These are phyloP conservation scores for Rhynchosporium secalis DNA, from an alignment of 2,329 filamentous ascomycete species.

Conservation along the genomic window DNA sequence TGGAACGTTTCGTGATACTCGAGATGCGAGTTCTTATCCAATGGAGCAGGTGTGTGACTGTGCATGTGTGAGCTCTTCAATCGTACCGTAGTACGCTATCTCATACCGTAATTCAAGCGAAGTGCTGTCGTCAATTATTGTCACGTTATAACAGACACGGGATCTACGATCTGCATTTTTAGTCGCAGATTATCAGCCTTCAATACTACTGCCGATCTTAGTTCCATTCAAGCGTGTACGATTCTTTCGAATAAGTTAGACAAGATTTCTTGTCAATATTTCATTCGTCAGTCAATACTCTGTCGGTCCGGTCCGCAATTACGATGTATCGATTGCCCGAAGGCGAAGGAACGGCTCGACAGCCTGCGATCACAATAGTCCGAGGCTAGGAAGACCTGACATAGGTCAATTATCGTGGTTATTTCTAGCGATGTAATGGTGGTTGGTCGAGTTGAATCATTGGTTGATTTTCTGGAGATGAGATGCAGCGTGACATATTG, in stretches of 20 bases:
- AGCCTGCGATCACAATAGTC: neutral
- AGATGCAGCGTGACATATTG: constrained; percentile 1
- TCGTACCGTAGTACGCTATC: neutral
- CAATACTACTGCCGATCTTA: neutral
- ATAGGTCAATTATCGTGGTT: neutral
- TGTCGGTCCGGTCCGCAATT: constrained; percentile 4
- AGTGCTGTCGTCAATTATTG: neutral
- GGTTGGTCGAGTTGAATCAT: neutral
- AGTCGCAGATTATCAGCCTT: constrained; percentile 3
- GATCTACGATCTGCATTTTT: neutral
- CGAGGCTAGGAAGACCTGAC: neutral
- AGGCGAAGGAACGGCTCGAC: neutral
- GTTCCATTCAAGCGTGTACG: neutral
- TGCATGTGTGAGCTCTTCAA: neutral
- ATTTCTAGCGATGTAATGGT: neutral
- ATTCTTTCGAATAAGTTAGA: neutral
- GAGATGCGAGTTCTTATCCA: neutral
- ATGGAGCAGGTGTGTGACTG: too few relatives aligned
- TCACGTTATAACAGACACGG: constrained; percentile 1
- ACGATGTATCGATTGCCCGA: neutral
- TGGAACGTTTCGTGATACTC: neutral
- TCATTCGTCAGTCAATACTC: neutral
- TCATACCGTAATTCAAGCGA: neutral
- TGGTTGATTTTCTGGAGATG: neutral
- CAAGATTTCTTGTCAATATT: neutral